Evolutionary conservation across 2,329 filamentous ascomycete genomes (phyloP), one percentile per base, ranked within the genome.

Genomic region (Macrophomina pseudophaseolina): DNA sequence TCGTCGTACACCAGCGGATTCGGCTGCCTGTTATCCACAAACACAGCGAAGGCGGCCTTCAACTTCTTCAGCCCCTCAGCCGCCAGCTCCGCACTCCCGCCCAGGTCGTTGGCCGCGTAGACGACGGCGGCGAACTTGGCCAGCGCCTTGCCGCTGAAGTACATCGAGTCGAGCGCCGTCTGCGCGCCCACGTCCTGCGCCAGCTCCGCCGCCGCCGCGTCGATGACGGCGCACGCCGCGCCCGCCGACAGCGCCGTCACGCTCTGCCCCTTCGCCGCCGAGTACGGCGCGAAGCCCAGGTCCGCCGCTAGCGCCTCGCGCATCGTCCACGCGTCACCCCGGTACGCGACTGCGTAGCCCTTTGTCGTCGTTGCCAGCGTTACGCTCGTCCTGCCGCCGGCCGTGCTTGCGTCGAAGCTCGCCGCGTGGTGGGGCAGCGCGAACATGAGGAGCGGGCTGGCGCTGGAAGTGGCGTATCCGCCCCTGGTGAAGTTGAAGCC

Each of bases 391-490:
- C 82, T 40, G 83, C 80, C 91, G 78, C 98, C 94, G 11, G 80
- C 79, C 2, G 87, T 88, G 4, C 77, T 76, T 2, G 77, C 70
- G 71, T 92, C 87, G 70, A 98, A 95, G 0, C 92, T 92, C 49
- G 88, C 83, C 1, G 92, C 77, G 70, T 98, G 95, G 77, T 99
- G 95, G 46, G 94, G 93, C 62, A 99, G 81, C 18, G 93, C 93
- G 75, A 91, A 98, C 90, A 97, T 96, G 70, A 95, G 82, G 52
- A 97, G 82, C 2, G 83, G 85, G 42, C 86, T 82, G 76, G 99
- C 93, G 38, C 42, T 69, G 69, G 14, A 67, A 48, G 33, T 90
- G 82, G 5, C 94, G 38, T 40, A 9, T 8, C 14, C 95, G 0
- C 81, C 85, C 74, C 92, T 95, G 23, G 81, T 78, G 82, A 91